Conservation (phyloP, 768 basidiomycete genomes). For the Boletellus ananas region DNA sequence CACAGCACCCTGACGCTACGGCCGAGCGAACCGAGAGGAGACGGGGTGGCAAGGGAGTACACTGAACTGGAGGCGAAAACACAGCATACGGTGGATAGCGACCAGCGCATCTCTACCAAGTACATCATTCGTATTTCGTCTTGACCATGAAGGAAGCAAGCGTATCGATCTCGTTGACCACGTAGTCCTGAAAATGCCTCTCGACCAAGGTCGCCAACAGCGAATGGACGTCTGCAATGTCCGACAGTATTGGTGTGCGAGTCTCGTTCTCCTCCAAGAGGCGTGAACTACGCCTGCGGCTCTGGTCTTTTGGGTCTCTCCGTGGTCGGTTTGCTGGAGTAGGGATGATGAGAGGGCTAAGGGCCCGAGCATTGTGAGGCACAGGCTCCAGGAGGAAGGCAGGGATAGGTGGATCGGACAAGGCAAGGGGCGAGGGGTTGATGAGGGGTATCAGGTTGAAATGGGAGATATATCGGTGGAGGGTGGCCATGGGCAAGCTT, state of each 20-base stretch:
- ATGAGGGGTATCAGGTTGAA: constrained; percentile 70
- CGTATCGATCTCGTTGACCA: constrained; percentile 73
- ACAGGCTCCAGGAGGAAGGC: constrained; percentile 50
- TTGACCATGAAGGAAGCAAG: constrained; percentile 80
- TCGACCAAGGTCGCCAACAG: constrained; percentile 69
- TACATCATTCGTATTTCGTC: constrained; percentile 45
- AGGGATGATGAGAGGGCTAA: constrained; percentile 42
- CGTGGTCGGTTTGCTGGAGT: constrained; percentile 72
- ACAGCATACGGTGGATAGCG: constrained; percentile 12
- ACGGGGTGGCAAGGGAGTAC: constrained; percentile 12
- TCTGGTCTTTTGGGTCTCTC: constrained; percentile 59
- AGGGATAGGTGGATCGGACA: constrained; percentile 70
- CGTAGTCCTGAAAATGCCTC: constrained; percentile 64
- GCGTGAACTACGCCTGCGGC: constrained; percentile 66
- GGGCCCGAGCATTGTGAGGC: constrained; percentile 43
- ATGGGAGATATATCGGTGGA: constrained; percentile 71
- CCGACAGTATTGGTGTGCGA: constrained; percentile 66
- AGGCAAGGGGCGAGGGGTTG: constrained; percentile 64
- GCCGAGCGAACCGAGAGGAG: background rate
- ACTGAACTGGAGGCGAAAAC: constrained; percentile 10
- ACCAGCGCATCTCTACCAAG: constrained; percentile 15
- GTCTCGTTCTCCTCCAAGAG: constrained; percentile 58
- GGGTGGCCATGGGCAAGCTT: constrained; percentile 57
- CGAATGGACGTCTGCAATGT: constrained; percentile 62
- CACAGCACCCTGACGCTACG: background rate